These are phyloP conservation scores for Plectranthus barbatus DNA, from an alignment of 257 asterid species.

Conservation along the genomic window DNA sequence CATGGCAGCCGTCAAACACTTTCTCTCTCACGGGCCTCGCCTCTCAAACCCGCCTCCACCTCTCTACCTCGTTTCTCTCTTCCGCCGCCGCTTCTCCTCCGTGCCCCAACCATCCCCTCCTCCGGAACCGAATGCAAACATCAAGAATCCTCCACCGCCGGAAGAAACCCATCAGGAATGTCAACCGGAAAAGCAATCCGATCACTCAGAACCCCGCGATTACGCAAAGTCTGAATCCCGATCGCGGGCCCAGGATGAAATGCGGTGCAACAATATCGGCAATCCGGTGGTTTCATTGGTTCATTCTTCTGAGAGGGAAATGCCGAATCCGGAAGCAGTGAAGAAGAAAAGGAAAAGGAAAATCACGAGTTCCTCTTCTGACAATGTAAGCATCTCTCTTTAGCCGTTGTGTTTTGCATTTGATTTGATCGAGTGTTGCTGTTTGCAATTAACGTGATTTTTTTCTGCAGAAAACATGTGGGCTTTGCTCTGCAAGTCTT, in stretches of 20 bases:
- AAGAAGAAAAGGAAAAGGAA: too few species aligned
- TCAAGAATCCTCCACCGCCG: slow-evolving; percentile 36
- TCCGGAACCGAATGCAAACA: too few species aligned
- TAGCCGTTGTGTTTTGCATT: too few species aligned
- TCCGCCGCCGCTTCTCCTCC: slow-evolving; percentile 38
- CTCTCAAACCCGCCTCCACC: slow-evolving; percentile 22
- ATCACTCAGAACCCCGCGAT: background rate
- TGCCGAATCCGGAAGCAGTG: background rate
- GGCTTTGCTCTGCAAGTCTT: too few species aligned
- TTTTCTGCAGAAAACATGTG: too few species aligned
- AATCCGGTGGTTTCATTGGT: background rate
- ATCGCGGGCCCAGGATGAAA: background rate
- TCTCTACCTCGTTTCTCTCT: slow-evolving; percentile 22
- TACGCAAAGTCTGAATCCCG: slow-evolving; percentile 3
- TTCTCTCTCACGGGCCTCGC: slow-evolving; percentile 46
- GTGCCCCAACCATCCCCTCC: too few species aligned
- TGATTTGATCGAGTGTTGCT: too few species aligned
- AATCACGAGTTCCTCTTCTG: too few species aligned
- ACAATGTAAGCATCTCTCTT: too few species aligned
- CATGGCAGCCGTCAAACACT: slow-evolving; percentile 58
- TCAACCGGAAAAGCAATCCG: slow-evolving; percentile 12
- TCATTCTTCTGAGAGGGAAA: background rate
- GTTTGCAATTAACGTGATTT: too few species aligned
- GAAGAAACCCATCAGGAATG: slow-evolving; percentile 15
- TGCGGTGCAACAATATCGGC: background rate